phyloP scores from a whole-genome alignment of 2,329 filamentous ascomycete species.

The Xylaria sp. region DNA sequence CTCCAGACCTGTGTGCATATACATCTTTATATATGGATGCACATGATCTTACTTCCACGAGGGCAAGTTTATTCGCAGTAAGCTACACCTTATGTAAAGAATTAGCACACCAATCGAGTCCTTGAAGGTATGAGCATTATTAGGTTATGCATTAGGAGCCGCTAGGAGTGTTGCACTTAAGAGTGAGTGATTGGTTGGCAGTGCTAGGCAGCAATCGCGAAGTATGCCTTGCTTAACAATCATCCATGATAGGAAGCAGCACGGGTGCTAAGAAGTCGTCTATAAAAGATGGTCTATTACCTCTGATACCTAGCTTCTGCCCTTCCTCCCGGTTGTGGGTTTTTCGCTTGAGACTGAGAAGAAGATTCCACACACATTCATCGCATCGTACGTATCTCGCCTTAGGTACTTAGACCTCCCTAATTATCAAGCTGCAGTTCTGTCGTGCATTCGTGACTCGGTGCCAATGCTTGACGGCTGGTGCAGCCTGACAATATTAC shows the following conservation, averaged over 20 bases:
- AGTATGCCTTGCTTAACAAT: constrained; percentile 51
- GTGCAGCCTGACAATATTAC: not conserved
- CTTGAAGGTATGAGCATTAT: no score
- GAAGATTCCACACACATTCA: constrained; percentile 10
- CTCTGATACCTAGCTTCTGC: not conserved
- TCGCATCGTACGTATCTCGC: constrained; percentile 10
- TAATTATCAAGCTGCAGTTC: constrained; percentile 6
- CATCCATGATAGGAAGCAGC: constrained; percentile 23
- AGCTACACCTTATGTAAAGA: no score
- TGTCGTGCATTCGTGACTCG: constrained; percentile 23
- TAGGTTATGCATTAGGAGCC: not conserved
- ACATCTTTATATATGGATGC: no score
- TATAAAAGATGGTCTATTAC: constrained; percentile 37
- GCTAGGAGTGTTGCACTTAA: not conserved
- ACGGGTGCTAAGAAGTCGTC: constrained; percentile 31
- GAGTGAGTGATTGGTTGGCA: constrained; percentile 18
- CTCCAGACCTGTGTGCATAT: no score
- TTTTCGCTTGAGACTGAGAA: constrained; percentile 16
- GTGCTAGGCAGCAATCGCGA: constrained; percentile 41
- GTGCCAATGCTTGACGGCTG: constrained; percentile 10
- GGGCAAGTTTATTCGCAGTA: no score
- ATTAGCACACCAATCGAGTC: no score
- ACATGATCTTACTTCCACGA: no score
- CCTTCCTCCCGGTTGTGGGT: not conserved
- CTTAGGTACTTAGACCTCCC: not conserved